Evolutionary conservation across 129 eudicot genomes (phyloP).

Genomic region (Escallonia herrerae): DNA sequence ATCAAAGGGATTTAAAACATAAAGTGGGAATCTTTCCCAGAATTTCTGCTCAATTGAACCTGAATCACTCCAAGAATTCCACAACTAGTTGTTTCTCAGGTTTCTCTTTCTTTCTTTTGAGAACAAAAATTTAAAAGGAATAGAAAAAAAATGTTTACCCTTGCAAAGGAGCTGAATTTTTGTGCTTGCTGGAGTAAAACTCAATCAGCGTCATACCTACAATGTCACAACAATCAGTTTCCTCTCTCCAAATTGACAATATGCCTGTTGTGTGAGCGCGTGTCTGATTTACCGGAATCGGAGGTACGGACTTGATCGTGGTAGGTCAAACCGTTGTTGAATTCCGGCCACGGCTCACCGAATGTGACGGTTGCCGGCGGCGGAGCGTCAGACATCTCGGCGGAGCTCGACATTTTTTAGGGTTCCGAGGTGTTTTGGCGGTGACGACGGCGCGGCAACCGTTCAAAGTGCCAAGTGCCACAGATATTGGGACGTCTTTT

Average conservation of each 20-base stretch:
- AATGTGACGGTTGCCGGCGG: conserved; percentile 9
- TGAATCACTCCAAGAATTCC: no score
- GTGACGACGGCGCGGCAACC: no score
- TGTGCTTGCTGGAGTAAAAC: conserved; percentile 41
- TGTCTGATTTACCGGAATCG: conserved; percentile 28
- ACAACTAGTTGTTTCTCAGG: no score
- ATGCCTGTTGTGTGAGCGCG: not conserved
- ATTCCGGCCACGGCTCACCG: conserved; percentile 57
- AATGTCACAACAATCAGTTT: not conserved
- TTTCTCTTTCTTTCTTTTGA: no score
- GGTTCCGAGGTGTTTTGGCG: no score
- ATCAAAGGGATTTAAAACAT: no score
- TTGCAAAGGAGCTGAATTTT: conserved; percentile 47
- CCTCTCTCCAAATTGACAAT: not conserved
- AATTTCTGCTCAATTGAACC: no score
- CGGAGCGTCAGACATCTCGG: not conserved
- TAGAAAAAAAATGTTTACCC: conserved; percentile 22
- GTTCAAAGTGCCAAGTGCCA: no score
- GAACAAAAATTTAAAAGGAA: no score
- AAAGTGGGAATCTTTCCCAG: no score
- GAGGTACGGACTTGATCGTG: conserved; percentile 29
- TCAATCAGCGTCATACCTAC: conserved; percentile 38
- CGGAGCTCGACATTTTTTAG: not conserved
- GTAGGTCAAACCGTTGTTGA: conserved; percentile 45
- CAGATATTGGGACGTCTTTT: no score